Base-by-base conservation (phyloP, 371 early-diverging fungal genomes). In the Mucor circinelloides region DNA sequence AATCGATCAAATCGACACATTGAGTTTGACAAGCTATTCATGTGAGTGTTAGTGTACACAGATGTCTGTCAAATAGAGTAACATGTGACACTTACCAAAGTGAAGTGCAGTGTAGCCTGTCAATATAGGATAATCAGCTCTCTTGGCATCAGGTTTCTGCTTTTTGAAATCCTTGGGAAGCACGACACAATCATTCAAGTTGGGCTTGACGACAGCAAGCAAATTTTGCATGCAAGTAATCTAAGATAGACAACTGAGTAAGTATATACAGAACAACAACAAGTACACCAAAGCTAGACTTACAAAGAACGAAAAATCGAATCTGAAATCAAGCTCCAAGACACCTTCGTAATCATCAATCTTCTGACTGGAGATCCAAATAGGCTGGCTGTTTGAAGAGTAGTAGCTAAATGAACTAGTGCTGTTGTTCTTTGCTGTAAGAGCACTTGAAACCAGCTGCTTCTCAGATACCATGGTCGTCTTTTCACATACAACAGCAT, bases 31-130 rank as follows among this genome's bases (percentile, higher is more conserved):
- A 68, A 61, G 80, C 84, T 76, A 42, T 17, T 32, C 30, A 10
- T 46, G 40, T 19, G 30, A 17, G 44, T 40, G 30, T 42, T 64
- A n/a, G 25, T 61, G n/a, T n/a, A n/a, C n/a, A 17, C 55, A 34
- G 28, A 27, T 52, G 55, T 19, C 30, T 10, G 13, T 59, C n/a
- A n/a, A 15, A 6, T 10, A 44, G 13, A 44, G 19, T 15, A 10
- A 28, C 21, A 54, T 54, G 54, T 25, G 25, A 28, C 13, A 34
- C 66, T 63, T 80, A 82, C 80, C 86, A 38, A 79, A 68, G 66
- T 87, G 85, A 44, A 87, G 67, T 13, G 75, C 73, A 21, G 72
- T 70, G 52, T 73, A 77, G 4, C 87, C 89, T 15, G 83, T 83
- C 6, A 63, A 44, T n/a, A n/a, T 9, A 9, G 85, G 83, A 56